Conservation (phyloP, 371 early-diverging fungal genomes). For the Mortierella sp. region DNA sequence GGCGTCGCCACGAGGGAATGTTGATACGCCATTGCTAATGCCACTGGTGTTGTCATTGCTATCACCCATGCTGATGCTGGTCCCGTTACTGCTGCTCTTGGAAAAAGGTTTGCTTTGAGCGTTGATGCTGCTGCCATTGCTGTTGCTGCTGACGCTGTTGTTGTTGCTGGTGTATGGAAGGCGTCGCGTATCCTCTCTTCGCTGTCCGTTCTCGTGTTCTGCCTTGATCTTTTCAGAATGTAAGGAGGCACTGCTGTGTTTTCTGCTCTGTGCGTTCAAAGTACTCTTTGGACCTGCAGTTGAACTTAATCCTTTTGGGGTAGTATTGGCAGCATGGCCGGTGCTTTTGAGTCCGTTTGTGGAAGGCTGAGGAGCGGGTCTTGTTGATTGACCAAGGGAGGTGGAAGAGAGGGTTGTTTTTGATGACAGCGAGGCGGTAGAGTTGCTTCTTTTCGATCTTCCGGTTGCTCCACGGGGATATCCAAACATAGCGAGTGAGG, state of each 20-base stretch:
- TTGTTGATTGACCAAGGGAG: slow-evolving; percentile 12
- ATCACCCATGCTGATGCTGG: too few relatives aligned
- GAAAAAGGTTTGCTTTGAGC: slow-evolving; percentile 13
- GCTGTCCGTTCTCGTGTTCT: slow-evolving; percentile 4
- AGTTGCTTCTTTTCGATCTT: slow-evolving; percentile 13
- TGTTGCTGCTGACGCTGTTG: neutral
- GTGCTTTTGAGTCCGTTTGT: slow-evolving; percentile 8
- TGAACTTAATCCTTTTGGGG: slow-evolving; percentile 4
- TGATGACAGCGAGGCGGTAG: slow-evolving; percentile 6
- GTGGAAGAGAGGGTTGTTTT: neutral
- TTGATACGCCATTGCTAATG: too few relatives aligned
- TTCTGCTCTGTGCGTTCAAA: slow-evolving; percentile 2
- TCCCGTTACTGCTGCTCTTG: neutral
- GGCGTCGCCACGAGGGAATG: too few relatives aligned
- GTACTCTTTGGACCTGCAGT: neutral
- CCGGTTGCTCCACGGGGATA: slow-evolving; percentile 23
- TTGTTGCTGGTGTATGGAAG: slow-evolving; percentile 5
- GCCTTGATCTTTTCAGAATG: slow-evolving; percentile 7
- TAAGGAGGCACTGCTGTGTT: slow-evolving; percentile 6
- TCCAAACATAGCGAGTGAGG: slow-evolving; percentile 9
- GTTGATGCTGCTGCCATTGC: neutral
- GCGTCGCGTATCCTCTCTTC: neutral
- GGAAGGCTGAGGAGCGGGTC: slow-evolving; percentile 8
- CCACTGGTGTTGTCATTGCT: too few relatives aligned
- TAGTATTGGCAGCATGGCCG: neutral